Evolutionary conservation across 2,329 filamentous ascomycete species (phyloP).

Genomic region (Huntiella omanensis): DNA sequence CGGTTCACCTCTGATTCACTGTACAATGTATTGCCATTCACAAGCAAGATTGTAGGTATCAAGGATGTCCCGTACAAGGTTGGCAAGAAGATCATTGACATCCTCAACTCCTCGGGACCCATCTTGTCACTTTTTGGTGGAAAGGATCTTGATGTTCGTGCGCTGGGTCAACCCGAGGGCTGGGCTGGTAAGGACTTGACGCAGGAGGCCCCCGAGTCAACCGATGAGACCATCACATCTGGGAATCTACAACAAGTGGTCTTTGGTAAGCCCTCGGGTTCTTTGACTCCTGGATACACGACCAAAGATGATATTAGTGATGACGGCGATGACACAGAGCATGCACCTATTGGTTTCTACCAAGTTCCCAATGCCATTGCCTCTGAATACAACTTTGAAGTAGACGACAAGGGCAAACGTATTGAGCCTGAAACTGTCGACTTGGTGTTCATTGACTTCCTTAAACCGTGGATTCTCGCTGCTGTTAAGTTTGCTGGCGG

Average conservation of each 20-base stretch:
- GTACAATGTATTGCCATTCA: slow-evolving; percentile 76
- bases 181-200: slow-evolving; percentile 14
- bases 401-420: slow-evolving; percentile 17
- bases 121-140: slow-evolving; percentile 22
- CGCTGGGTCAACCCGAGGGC: slow-evolving; percentile 32
- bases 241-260: not conserved
- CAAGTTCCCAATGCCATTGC: slow-evolving; percentile 70
- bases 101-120: slow-evolving; percentile 36
- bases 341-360: slow-evolving; percentile 57
- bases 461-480: slow-evolving; percentile 61
- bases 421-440: slow-evolving; percentile 54
- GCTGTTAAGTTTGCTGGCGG: slow-evolving; percentile 46
- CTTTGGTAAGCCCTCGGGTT: slow-evolving; percentile 1
- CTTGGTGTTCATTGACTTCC: slow-evolving; percentile 79
- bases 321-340: slow-evolving; percentile 82
- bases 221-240: too few relatives aligned
- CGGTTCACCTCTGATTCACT: slow-evolving; percentile 75
- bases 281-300: slow-evolving; percentile 55
- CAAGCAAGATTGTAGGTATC: slow-evolving; percentile 56
- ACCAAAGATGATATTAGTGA: slow-evolving; percentile 66
- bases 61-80: slow-evolving; percentile 62
- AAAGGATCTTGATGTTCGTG: slow-evolving; percentile 22
- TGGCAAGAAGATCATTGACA: slow-evolving; percentile 47
- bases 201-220: not conserved
- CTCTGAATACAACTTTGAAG: slow-evolving; percentile 22